Conservation (phyloP, 257 asterid species). For the Solanum appendiculatum region DNA sequence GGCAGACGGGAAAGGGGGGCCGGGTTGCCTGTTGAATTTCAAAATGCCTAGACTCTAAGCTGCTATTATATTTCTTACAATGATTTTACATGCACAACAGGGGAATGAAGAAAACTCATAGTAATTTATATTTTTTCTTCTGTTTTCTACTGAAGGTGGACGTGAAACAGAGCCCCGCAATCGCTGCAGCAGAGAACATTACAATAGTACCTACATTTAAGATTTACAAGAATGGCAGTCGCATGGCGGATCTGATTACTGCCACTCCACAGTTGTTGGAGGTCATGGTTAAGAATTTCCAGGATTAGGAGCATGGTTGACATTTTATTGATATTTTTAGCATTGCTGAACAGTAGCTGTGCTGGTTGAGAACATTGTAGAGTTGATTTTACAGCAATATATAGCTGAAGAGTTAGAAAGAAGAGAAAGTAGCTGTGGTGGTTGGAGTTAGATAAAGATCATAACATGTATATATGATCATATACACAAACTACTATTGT, state of each 20-base stretch:
- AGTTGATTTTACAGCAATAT: constrained; percentile 19
- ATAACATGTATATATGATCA: no score
- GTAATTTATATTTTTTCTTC: background rate
- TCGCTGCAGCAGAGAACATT: constrained; percentile 47
- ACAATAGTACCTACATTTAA: constrained; percentile 45
- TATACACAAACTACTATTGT: background rate
- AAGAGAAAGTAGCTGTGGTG: background rate
- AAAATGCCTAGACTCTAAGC: background rate
- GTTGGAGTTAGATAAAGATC: no score
- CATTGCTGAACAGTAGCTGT: no score
- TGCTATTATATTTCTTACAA: background rate
- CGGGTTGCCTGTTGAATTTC: no score
- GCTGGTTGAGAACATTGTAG: background rate
- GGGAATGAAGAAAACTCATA: background rate
- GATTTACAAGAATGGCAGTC: constrained; percentile 47
- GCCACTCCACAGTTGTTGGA: constrained; percentile 55
- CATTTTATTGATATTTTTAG: background rate
- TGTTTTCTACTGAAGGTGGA: constrained; percentile 38
- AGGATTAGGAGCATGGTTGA: background rate
- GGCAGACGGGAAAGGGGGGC: background rate
- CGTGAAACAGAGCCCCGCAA: constrained; percentile 32
- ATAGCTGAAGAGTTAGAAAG: background rate
- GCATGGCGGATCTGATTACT: constrained; percentile 47
- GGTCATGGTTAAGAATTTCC: constrained; percentile 25
- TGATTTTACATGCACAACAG: no score